A percentile compares a stretch with the other conserved stretches of the same genome.
phyloP scores from a whole-genome alignment of 2,329 filamentous ascomycete species.

The Clathrospora elynae region DNA sequence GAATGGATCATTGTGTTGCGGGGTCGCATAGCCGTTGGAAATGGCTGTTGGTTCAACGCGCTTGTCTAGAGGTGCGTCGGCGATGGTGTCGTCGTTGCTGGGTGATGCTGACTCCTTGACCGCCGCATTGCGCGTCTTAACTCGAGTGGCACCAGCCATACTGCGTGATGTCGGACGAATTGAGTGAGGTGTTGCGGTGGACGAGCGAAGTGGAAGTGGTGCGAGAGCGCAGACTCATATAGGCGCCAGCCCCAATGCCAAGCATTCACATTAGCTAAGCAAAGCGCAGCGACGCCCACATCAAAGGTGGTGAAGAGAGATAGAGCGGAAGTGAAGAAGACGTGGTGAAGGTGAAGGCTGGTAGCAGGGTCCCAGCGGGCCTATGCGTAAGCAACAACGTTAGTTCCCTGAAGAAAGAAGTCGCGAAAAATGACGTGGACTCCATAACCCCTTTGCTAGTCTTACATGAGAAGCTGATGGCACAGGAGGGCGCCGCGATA shows the following conservation, averaged over 20 bases:
- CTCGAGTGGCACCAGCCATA: slow-evolving; percentile 15
- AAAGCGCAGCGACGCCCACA: background rate
- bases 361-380: background rate
- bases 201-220: background rate
- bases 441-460: too few relatives aligned
- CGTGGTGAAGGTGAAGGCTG: slow-evolving; percentile 1
- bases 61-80: too few relatives aligned
- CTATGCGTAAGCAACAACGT: background rate
- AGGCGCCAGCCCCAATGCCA: background rate
- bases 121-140: fast-evolving
- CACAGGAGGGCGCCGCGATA: too few relatives aligned
- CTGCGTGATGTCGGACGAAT: too few relatives aligned
- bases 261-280: background rate
- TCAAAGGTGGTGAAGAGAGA: background rate
- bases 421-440: too few relatives aligned
- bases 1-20: slow-evolving; percentile 1
- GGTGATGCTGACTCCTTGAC: background rate
- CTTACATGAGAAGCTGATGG: too few relatives aligned
- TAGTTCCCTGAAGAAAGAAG: too few relatives aligned
- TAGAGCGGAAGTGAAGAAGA: background rate
- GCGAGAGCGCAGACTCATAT: background rate
- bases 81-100: slow-evolving; percentile 8
- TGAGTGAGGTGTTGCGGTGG: background rate
- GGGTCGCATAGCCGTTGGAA: background rate
- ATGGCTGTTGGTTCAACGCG: background rate